A percentile compares a stretch with the other conserved stretches of the same genome.
These are phyloP conservation scores for Trichoderma sp. DNA, from an alignment of 2,329 filamentous ascomycete species.

Conservation along the genomic window DNA sequence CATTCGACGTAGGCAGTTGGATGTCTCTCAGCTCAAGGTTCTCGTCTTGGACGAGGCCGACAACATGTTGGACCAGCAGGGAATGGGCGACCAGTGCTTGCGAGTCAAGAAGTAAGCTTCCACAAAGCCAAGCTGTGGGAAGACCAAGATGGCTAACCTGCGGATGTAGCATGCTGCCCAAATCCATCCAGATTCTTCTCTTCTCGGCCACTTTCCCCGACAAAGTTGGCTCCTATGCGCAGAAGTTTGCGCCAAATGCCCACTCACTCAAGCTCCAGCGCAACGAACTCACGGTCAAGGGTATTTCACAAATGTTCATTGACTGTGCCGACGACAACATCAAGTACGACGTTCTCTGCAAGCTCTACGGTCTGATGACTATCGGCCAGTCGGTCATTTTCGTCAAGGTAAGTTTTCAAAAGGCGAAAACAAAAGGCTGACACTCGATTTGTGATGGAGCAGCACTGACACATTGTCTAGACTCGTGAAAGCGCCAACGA, in stretches of 20 bases:
- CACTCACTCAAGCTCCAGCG: conserved; percentile 86
- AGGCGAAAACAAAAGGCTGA: background rate
- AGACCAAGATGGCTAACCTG: conserved; percentile 12
- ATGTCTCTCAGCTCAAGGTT: conserved; percentile 71
- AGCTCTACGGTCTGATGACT: conserved; percentile 94
- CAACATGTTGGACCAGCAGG: conserved; percentile 97
- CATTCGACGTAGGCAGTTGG: conserved; percentile 74
- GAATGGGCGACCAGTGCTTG: conserved; percentile 91
- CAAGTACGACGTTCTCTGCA: conserved; percentile 87
- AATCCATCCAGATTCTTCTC: conserved; percentile 79
- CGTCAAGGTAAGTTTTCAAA: conserved; percentile 66
- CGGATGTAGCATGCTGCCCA: conserved; percentile 66
- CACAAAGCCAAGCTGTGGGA: background rate
- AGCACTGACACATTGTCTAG: conserved; percentile 48
- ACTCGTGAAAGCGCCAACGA: conserved; percentile 82
- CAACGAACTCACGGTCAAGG: conserved; percentile 91
- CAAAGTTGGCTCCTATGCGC: conserved; percentile 80
- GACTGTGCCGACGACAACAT: conserved; percentile 80
- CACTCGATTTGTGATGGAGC: background rate
- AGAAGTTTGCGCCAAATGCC: conserved; percentile 80
- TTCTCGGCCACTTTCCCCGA: conserved; percentile 95
- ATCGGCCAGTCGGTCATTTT: conserved; percentile 98
- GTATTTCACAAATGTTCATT: conserved; percentile 97
- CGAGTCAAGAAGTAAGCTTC: conserved; percentile 73
- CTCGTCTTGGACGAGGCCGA: conserved; percentile 96